Conservation (phyloP, 1,139 yeast species). For the Hansenula sp. region DNA sequence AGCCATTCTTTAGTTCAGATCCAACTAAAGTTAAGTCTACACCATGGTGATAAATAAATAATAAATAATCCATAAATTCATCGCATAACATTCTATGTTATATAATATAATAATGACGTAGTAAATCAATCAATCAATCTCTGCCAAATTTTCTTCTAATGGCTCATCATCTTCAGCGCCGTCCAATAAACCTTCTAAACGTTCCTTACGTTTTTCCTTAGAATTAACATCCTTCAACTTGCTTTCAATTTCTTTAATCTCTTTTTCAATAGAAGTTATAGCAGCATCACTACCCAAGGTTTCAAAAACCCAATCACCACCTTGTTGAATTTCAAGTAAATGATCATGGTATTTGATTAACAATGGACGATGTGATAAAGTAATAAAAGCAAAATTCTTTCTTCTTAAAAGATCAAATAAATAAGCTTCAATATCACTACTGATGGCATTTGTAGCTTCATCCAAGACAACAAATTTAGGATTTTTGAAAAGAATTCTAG, state of each 20-base stretch:
- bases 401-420: constrained; percentile 72
- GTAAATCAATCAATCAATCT: background rate
- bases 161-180: constrained; percentile 21
- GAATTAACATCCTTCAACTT: constrained; percentile 44
- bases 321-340: constrained; percentile 58
- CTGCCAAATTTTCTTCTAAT: too few species aligned
- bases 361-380: constrained; percentile 83
- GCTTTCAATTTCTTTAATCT: constrained; percentile 54
- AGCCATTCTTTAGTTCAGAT: constrained; percentile 6
- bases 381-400: constrained; percentile 72
- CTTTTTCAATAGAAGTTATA: constrained; percentile 57
- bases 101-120: too few species aligned
- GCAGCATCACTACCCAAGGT: constrained; percentile 56
- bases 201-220: constrained; percentile 16
- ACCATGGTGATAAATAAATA: background rate
- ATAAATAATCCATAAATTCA: too few species aligned
- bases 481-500: constrained; percentile 74
- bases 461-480: constrained; percentile 85
- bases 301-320: constrained; percentile 46
- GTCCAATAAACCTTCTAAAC: constrained; percentile 27
- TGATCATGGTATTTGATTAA: constrained; percentile 81
- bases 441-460: constrained; percentile 91
- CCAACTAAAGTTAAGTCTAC: background rate
- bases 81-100: too few species aligned
- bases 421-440: constrained; percentile 87